Percentiles rank a stretch among this genome's conserved stretches.
Evolutionary conservation across 83 land plant genomes (phyloP).

Genomic region (Thuja plicata): DNA sequence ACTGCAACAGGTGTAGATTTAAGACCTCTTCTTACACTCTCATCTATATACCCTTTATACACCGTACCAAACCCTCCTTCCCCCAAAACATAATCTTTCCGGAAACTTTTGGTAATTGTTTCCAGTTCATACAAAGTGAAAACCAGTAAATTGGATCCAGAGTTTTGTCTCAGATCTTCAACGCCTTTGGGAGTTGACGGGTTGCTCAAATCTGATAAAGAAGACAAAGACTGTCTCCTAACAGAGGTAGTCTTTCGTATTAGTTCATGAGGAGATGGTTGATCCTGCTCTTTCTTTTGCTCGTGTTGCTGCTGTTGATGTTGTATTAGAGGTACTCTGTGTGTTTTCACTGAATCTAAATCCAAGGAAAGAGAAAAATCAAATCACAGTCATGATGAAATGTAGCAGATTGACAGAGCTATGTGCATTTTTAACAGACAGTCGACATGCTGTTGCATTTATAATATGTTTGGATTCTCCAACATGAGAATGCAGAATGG

Average conservation of each 20-base stretch:
- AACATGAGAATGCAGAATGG: not conserved
- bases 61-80: constrained; percentile 92
- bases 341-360: not conserved
- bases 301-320: not conserved
- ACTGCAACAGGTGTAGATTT: constrained; percentile 86
- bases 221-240: constrained; percentile 41
- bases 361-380: not conserved
- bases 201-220: constrained; percentile 70
- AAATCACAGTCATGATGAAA: not conserved
- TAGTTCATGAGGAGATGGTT: constrained; percentile 36
- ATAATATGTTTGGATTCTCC: not conserved
- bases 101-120: constrained; percentile 85
- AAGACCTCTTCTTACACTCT: constrained; percentile 79
- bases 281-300: constrained; percentile 28
- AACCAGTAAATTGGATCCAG: constrained; percentile 59
- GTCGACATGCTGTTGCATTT: not conserved
- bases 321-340: not conserved
- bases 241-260: constrained; percentile 2
- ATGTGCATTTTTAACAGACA: not conserved
- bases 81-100: constrained; percentile 81
- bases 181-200: constrained; percentile 45
- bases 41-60: constrained; percentile 87
- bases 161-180: constrained; percentile 55
- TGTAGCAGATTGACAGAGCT: not conserved
- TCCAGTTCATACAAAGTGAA: constrained; percentile 81